A percentile compares a stretch with the other conserved stretches of the same genome.
Evolutionary conservation across 140 eudicot species (phyloP).

Genomic region (Oenanthe javanica): DNA sequence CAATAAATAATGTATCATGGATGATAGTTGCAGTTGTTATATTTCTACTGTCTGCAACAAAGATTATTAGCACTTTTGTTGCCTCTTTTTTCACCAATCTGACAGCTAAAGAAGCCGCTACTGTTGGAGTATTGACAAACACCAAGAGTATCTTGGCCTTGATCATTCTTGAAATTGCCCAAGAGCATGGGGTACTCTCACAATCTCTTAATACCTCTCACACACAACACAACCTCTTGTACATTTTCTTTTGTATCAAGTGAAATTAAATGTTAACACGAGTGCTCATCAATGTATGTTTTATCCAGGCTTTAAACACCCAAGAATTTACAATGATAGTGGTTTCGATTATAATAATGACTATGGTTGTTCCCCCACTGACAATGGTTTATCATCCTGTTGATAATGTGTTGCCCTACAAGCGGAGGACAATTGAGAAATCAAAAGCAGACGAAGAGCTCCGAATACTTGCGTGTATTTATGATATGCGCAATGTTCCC

Average conservation of each 20-base stretch:
- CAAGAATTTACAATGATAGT: constrained; percentile 32
- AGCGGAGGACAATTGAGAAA: constrained; percentile 32
- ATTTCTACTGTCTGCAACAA: neutral
- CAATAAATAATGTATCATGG: neutral
- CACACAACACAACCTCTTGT: neutral
- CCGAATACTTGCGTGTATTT: constrained; percentile 34
- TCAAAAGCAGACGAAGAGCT: constrained; percentile 45
- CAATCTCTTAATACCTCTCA: neutral
- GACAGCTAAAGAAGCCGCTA: constrained; percentile 15
- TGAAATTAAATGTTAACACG: neutral
- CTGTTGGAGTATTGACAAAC: constrained; percentile 27
- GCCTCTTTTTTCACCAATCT: constrained; percentile 18
- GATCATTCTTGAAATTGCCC: constrained; percentile 39
- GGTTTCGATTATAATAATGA: constrained; percentile 30
- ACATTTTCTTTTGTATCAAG: neutral
- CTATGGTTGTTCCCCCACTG: constrained; percentile 23
- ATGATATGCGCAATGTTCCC: constrained; percentile 28
- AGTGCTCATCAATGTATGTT: neutral
- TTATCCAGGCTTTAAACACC: constrained; percentile 30
- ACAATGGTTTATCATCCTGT: constrained; percentile 16
- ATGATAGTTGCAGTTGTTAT: constrained; percentile 6
- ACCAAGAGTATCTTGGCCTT: constrained; percentile 40
- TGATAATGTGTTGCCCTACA: constrained; percentile 25
- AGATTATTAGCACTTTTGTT: constrained; percentile 16
- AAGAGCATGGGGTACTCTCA: constrained; percentile 30